Evolutionary conservation across 2,329 filamentous ascomycete species (phyloP).

Genomic region (Ophiocordyceps robertsii): DNA sequence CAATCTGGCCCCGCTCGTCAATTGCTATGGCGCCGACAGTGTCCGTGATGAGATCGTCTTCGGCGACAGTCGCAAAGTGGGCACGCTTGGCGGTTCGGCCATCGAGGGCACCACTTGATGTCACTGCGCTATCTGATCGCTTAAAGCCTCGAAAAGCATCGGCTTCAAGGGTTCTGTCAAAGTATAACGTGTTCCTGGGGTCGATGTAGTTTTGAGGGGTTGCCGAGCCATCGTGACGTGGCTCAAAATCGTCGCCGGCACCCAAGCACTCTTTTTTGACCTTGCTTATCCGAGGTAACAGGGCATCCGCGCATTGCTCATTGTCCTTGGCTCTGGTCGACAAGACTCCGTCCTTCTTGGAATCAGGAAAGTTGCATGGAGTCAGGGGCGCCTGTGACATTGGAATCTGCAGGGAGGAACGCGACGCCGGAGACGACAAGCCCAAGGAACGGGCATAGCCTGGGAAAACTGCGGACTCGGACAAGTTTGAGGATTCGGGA

Average conservation of each 20-base stretch:
- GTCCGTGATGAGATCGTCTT: conserved; percentile 64
- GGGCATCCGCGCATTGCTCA: neutral
- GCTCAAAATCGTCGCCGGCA: neutral
- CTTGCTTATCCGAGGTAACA: neutral
- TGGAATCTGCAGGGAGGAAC: neutral
- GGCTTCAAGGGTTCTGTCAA: conserved; percentile 1
- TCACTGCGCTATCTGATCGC: conserved; percentile 12
- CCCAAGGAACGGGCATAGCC: conserved; percentile 1
- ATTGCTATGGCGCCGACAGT: conserved; percentile 94
- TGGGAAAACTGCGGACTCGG: conserved; percentile 7
- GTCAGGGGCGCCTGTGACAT: neutral
- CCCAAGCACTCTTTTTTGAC: too few species aligned
- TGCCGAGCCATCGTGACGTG: conserved; percentile 7
- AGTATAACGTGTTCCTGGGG: neutral
- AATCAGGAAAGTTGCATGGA: neutral
- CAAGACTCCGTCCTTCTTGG: neutral
- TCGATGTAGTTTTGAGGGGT: conserved; percentile 6
- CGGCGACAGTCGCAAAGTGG: conserved; percentile 9
- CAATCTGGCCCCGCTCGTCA: conserved; percentile 74
- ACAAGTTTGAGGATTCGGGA: conserved; percentile 6
- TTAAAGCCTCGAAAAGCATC: conserved; percentile 19
- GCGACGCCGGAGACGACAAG: conserved; percentile 1
- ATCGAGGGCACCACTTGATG: conserved; percentile 1
- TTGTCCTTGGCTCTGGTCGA: neutral
- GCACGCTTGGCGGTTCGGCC: conserved; percentile 7